Evolutionary conservation across 164 flowering plant genomes (phyloP).

Genomic region (Kalanchoe fedtschenkoi): DNA sequence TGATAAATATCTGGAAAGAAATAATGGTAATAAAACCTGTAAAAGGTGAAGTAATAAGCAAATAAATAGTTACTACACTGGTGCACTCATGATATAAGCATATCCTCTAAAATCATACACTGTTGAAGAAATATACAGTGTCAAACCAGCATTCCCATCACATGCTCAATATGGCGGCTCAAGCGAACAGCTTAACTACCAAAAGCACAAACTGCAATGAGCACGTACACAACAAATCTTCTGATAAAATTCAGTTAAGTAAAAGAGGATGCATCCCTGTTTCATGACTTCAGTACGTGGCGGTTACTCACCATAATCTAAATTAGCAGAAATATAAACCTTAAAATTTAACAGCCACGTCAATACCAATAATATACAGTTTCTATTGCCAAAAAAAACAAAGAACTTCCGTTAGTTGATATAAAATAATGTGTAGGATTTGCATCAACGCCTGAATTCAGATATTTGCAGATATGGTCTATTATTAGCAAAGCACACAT

Average conservation of each 20-base stretch:
- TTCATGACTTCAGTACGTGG: not conserved
- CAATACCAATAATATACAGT: no score
- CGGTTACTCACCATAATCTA: no score
- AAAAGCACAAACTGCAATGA: not conserved
- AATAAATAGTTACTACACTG: not conserved
- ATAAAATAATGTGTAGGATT: no score
- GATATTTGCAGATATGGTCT: no score
- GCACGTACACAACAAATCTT: not conserved
- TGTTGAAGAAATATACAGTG: not conserved
- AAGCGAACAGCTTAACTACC: not conserved
- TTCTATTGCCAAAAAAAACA: no score
- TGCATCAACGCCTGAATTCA: no score
- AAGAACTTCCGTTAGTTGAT: no score
- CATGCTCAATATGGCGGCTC: not conserved
- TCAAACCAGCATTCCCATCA: not conserved
- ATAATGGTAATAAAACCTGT: not conserved
- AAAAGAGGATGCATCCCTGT: not conserved
- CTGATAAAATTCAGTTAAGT: not conserved
- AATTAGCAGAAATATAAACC: no score
- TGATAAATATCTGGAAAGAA: not conserved
- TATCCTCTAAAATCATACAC: not conserved
- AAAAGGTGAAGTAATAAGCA: not conserved
- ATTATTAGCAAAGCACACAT: no score
- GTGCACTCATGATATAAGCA: not conserved
- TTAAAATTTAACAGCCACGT: no score